Percentiles rank a stretch among this genome's conserved stretches.
phyloP scores from a whole-genome alignment of 2,329 filamentous ascomycete species.

The Aureobasidium sp. region DNA sequence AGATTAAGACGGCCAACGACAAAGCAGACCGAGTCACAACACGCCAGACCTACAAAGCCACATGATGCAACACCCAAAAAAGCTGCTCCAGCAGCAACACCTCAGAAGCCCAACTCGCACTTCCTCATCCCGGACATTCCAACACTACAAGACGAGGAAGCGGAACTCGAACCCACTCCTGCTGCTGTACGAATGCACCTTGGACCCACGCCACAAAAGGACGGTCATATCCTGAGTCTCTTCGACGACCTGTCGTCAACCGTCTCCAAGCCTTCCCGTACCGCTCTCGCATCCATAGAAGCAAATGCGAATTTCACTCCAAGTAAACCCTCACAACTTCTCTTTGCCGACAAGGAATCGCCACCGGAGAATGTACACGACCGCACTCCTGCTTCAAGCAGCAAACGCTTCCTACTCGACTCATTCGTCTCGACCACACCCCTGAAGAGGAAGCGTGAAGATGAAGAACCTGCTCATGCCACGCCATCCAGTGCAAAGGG shows the following conservation, averaged over 20 bases:
- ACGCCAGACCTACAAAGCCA: conserved; percentile 10
- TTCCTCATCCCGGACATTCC: not conserved
- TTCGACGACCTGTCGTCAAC: conserved; percentile 62
- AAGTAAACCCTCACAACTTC: conserved; percentile 25
- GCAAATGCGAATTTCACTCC: conserved; percentile 32
- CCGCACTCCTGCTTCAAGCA: conserved; percentile 44
- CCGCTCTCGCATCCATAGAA: conserved; percentile 25
- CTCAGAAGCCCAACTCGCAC: conserved; percentile 17
- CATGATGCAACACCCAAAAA: conserved; percentile 1
- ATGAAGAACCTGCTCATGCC: conserved; percentile 39
- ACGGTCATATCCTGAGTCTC: conserved; percentile 67
- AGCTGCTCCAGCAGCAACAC: conserved; percentile 18
- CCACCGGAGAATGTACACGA: conserved; percentile 18
- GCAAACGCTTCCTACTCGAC: conserved; percentile 55
- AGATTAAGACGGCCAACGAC: conserved; percentile 40
- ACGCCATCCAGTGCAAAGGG: conserved; percentile 51
- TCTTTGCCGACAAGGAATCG: conserved; percentile 1
- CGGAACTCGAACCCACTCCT: conserved; percentile 28
- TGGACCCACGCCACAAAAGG: conserved; percentile 71
- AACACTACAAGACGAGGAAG: conserved; percentile 22
- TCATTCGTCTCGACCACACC: conserved; percentile 54
- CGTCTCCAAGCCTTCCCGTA: conserved; percentile 31
- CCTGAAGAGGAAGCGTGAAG: conserved; percentile 40
- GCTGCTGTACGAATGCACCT: conserved; percentile 34
- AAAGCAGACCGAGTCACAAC: not conserved